A percentile compares a stretch with the other conserved stretches of the same genome.
These are phyloP conservation scores for Syncephalastrum sp. DNA, from an alignment of 371 early-diverging fungal genomes.

Conservation along the genomic window DNA sequence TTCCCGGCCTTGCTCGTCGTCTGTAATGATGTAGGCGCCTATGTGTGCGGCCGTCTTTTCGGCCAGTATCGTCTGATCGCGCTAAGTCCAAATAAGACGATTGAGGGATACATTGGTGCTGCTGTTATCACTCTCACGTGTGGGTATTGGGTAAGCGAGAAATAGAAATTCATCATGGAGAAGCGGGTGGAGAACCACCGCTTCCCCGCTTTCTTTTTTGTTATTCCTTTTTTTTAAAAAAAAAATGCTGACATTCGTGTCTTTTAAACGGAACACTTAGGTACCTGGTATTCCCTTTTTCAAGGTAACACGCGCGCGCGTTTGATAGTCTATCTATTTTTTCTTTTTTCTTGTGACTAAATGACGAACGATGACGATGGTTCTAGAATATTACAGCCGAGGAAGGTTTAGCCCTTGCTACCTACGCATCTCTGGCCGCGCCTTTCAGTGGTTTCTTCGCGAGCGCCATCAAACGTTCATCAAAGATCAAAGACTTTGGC, in stretches of 20 bases:
- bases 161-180: not conserved
- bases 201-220: too few relatives aligned
- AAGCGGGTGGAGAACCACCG: too few relatives aligned
- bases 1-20: constrained; percentile 27
- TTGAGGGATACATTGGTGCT: constrained; percentile 35
- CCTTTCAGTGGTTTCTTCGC: constrained; percentile 33
- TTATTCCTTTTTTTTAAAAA: not conserved
- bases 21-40: constrained; percentile 31
- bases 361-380: too few relatives aligned
- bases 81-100: constrained; percentile 31
- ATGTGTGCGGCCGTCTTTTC: constrained; percentile 18
- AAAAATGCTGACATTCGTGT: too few relatives aligned
- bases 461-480: constrained; percentile 31
- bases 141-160: constrained; percentile 12
- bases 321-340: not conserved
- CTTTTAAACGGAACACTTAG: not conserved
- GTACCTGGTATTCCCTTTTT: not conserved
- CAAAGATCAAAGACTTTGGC: constrained; percentile 30
- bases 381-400: not conserved
- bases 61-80: constrained; percentile 14
- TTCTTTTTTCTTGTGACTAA: not conserved
- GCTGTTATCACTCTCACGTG: constrained; percentile 16
- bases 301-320: too few relatives aligned
- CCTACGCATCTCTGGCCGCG: constrained; percentile 21
- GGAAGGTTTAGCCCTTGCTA: constrained; percentile 15